These are phyloP conservation scores for Vaccinium darrowii DNA, from an alignment of 148 eudicot genomes.

Conservation along the genomic window DNA sequence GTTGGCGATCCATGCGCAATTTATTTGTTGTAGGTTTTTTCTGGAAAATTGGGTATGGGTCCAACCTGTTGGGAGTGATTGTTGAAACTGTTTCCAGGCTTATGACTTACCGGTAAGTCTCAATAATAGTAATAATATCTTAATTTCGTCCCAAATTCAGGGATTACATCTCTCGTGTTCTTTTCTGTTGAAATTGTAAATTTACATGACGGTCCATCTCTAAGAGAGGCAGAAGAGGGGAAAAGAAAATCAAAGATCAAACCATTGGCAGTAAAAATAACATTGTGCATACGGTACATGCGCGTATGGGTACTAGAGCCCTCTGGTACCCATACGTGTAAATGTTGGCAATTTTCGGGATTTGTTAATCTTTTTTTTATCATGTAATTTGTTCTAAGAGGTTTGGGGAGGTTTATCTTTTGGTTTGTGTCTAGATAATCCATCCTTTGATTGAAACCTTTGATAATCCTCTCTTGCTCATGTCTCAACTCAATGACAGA, in stretches of 20 bases:
- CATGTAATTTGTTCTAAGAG: no score
- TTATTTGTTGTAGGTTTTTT: slow-evolving; percentile 4
- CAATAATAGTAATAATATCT: neutral
- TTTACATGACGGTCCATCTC: neutral
- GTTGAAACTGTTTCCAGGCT: neutral
- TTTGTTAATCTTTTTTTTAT: no score
- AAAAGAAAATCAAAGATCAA: neutral
- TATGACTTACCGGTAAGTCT: neutral
- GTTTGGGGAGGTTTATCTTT: no score
- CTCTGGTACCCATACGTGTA: no score
- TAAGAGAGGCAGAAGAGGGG: neutral
- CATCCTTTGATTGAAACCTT: no score
- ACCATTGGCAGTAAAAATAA: neutral
- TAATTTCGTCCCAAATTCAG: neutral
- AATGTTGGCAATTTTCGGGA: no score
- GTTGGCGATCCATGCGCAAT: neutral
- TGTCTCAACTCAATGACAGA: no score
- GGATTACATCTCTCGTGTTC: neutral
- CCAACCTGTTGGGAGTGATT: neutral
- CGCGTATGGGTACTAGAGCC: no score
- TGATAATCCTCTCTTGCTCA: no score
- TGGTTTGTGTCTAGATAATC: no score
- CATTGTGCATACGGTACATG: neutral
- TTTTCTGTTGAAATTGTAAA: neutral
- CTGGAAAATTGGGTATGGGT: neutral